Evolutionary conservation across 768 basidiomycete genomes (phyloP).

Genomic region (Tricholoma matsutake): DNA sequence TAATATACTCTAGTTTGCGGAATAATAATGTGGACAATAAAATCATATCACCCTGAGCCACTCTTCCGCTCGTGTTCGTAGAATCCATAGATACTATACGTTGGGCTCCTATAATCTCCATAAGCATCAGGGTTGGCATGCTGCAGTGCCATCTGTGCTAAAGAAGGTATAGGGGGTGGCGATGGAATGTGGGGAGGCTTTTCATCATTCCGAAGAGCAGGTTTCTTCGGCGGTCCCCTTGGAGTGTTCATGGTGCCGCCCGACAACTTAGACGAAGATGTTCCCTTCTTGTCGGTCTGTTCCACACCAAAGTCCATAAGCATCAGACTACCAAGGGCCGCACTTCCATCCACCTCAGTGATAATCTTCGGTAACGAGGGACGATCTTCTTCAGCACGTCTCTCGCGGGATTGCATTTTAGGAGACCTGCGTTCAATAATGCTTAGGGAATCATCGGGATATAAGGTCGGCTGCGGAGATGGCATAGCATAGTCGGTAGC

Average conservation of each 20-base stretch:
- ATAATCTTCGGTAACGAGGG: constrained; percentile 18
- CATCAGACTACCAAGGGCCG: constrained; percentile 58
- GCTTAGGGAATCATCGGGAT: constrained; percentile 72
- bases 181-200: constrained; percentile 79
- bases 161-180: constrained; percentile 67
- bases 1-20: background rate
- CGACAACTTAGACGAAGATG: constrained; percentile 33
- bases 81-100: constrained; percentile 78
- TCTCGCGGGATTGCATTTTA: background rate
- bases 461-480: constrained; percentile 60
- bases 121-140: constrained; percentile 61
- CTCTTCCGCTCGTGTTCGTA: constrained; percentile 66
- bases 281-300: constrained; percentile 4
- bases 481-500: constrained; percentile 32
- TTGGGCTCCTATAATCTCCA: constrained; percentile 71
- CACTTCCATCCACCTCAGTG: constrained; percentile 38
- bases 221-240: constrained; percentile 2
- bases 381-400: constrained; percentile 14
- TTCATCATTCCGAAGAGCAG: constrained; percentile 39
- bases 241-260: constrained; percentile 18
- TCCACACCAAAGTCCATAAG: constrained; percentile 48
- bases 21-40: background rate
- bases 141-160: constrained; percentile 74
- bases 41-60: constrained; percentile 11
- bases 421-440: constrained; percentile 40